Evolutionary conservation across 1,284 basidiomycete species (phyloP).

Genomic region (Abortiporus biennis): DNA sequence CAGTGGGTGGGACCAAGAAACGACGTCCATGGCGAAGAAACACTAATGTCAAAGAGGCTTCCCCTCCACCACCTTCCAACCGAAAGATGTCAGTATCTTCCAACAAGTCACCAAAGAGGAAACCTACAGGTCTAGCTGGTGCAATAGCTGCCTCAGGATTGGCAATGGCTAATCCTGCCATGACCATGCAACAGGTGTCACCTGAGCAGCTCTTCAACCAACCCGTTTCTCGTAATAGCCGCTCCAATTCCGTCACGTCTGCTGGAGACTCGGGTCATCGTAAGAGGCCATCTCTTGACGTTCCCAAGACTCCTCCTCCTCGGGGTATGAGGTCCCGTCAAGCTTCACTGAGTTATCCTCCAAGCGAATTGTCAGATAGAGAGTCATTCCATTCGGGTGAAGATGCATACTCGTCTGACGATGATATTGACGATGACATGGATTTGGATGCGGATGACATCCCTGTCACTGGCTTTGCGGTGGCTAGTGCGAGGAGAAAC

Average conservation of each 20-base stretch:
- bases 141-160: conserved; percentile 64
- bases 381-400: conserved; percentile 24
- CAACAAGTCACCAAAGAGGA: conserved; percentile 22
- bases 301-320: conserved; percentile 13
- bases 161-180: conserved; percentile 54
- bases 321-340: conserved; percentile 18
- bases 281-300: conserved; percentile 11
- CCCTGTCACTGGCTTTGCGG: conserved; percentile 90
- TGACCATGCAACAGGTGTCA: conserved; percentile 36
- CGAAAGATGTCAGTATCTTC: conserved; percentile 23
- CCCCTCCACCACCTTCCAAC: conserved; percentile 4
- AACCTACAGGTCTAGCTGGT: conserved; percentile 42
- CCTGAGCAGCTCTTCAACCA: conserved; percentile 26
- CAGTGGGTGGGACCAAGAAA: conserved; percentile 31
- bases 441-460: conserved; percentile 66
- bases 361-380: conserved; percentile 24
- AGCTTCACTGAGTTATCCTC: conserved; percentile 20
- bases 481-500: conserved; percentile 93
- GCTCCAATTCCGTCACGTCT: conserved; percentile 17
- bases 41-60: conserved; percentile 12
- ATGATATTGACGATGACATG: conserved; percentile 35
- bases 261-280: conserved; percentile 12
- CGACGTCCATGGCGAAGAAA: conserved; percentile 24
- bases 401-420: conserved; percentile 24
- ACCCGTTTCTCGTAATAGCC: conserved; percentile 23